A percentile compares a stretch with the other conserved stretches of the same genome.
phyloP scores from a whole-genome alignment of 371 early-diverging fungal species.

The Syncephalastrum monosporum region DNA sequence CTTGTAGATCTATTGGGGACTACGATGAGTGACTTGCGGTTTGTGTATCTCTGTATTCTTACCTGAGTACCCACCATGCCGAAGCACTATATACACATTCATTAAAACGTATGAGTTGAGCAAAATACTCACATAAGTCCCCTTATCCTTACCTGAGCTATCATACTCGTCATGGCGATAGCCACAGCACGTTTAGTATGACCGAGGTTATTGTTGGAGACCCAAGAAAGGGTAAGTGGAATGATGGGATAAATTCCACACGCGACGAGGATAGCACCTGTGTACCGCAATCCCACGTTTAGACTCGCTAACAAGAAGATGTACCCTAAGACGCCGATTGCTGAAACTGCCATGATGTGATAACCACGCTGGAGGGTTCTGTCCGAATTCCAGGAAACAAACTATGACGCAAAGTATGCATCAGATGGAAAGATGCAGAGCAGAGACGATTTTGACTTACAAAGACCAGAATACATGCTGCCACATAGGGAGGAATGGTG shows the following conservation, averaged over 20 bases:
- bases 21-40: background rate
- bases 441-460: slow-evolving; percentile 14
- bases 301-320: slow-evolving; percentile 35
- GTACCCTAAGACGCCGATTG: slow-evolving; percentile 34
- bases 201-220: slow-evolving; percentile 56
- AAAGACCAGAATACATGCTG: slow-evolving; percentile 31
- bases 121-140: background rate
- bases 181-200: slow-evolving; percentile 57
- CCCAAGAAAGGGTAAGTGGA: slow-evolving; percentile 51
- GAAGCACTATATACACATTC: slow-evolving; percentile 32
- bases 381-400: slow-evolving; percentile 41
- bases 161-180: slow-evolving; percentile 52
- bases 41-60: background rate
- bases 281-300: slow-evolving; percentile 45
- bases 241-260: slow-evolving; percentile 59
- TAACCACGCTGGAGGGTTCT: slow-evolving; percentile 35
- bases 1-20: slow-evolving; percentile 36
- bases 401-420: background rate
- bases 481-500: slow-evolving; percentile 40
- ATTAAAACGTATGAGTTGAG: background rate
- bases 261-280: slow-evolving; percentile 55
- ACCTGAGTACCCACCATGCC: slow-evolving; percentile 58
- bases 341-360: slow-evolving; percentile 29
- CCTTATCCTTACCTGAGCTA: slow-evolving; percentile 32
- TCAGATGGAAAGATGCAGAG: background rate